Evolutionary conservation across 345 rosid species (phyloP).

Genomic region (Bruguiera sexangula): DNA sequence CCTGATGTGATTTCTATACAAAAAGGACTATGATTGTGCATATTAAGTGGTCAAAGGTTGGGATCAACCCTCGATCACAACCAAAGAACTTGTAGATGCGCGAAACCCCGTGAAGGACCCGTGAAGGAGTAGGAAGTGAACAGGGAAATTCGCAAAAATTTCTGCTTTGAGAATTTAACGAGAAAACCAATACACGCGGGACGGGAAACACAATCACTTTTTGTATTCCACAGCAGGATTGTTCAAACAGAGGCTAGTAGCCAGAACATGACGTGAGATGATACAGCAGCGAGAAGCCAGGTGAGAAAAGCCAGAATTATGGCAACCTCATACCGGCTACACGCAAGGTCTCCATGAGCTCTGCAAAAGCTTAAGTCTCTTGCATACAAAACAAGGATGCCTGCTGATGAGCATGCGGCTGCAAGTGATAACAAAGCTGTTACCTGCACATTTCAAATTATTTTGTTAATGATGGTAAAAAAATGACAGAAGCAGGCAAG

Average conservation of each 20-base stretch:
- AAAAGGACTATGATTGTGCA: too few relatives aligned
- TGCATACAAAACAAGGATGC: constrained; percentile 29
- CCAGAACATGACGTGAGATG: constrained; percentile 43
- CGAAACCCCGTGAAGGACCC: too few relatives aligned
- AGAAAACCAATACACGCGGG: too few relatives aligned
- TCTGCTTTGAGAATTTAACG: too few relatives aligned
- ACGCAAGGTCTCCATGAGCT: constrained; percentile 8
- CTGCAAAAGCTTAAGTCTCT: constrained; percentile 35
- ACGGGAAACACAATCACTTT: too few relatives aligned
- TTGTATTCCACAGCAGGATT: neutral
- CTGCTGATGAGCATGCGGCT: constrained; percentile 38
- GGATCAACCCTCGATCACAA: too few relatives aligned
- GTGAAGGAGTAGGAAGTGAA: too few relatives aligned
- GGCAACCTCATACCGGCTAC: constrained; percentile 35
- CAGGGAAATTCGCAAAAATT: too few relatives aligned
- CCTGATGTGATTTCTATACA: too few relatives aligned
- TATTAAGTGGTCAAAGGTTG: too few relatives aligned
- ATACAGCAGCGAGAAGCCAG: constrained; percentile 36
- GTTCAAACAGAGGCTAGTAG: constrained; percentile 32
- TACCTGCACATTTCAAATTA: constrained; percentile 27
- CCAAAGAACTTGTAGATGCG: too few relatives aligned
- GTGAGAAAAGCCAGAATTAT: constrained; percentile 33
- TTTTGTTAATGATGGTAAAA: neutral
- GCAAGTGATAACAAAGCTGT: constrained; percentile 39
- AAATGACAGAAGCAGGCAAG: too few relatives aligned